phyloP scores from a whole-genome alignment of 192 early-diverging fungal genomes.

The Endogone sp. region DNA sequence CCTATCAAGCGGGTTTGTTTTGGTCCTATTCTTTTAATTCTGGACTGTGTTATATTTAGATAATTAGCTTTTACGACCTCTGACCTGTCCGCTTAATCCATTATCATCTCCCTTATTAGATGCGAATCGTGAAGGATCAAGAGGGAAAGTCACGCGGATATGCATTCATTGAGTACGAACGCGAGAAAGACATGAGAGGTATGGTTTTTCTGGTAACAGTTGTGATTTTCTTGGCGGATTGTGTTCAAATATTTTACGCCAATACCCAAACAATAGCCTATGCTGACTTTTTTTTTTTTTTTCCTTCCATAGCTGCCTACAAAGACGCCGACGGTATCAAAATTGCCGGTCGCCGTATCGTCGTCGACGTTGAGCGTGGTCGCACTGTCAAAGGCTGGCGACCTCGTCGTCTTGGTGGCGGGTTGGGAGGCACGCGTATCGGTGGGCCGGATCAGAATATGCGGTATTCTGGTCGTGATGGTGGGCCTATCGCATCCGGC shows the following conservation, averaged over 20 bases:
- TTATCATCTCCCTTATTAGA: conserved; percentile 25
- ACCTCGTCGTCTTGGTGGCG: conserved; percentile 79
- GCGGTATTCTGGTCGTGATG: conserved; percentile 46
- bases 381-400: conserved; percentile 95
- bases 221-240: not conserved
- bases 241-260: not conserved
- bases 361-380: conserved; percentile 95
- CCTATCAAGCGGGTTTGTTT: conserved; percentile 67
- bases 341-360: conserved; percentile 75
- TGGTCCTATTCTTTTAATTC: conserved; percentile 1
- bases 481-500: conserved; percentile 1
- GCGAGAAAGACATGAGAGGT: conserved; percentile 78
- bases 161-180: conserved; percentile 93
- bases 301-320: conserved; percentile 51
- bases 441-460: conserved; percentile 52
- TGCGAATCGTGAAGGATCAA: conserved; percentile 66
- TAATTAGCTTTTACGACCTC: not conserved
- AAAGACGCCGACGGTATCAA: conserved; percentile 87
- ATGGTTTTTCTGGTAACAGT: too few relatives aligned
- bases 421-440: conserved; percentile 70
- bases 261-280: not conserved
- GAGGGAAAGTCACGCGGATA: conserved; percentile 83
- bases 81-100: not conserved
- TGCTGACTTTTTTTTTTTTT: not conserved
- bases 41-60: not conserved